Evolutionary conservation across 495 filamentous ascomycete genomes (phyloP), one percentile per base, ranked within the genome.

Genomic region (Podospora anserina): DNA sequence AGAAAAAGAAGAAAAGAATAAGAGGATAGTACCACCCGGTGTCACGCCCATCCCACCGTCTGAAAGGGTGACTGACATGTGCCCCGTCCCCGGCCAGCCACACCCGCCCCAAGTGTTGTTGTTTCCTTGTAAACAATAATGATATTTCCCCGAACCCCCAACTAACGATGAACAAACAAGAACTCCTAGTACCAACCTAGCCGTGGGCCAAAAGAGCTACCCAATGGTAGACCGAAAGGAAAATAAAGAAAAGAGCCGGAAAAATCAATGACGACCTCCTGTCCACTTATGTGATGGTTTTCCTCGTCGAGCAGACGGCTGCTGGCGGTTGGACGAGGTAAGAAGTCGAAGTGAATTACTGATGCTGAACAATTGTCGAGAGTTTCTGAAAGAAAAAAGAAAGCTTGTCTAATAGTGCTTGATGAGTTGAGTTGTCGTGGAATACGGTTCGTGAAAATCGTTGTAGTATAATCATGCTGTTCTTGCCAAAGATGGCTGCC

Each of bases 171-270:
- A 61, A 61, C 20, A 28, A 18, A 28, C 20, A 26, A 30, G 23
- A 62, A 62, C 60, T 62, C 60, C 59, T 34, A 20, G 60, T 30
- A 34, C 60, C 60, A 15, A 62, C 27, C 60, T n/a, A 20, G 18
- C 16, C 28, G 26, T 39, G 13, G 27, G 23, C 39, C 39, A 49
- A 49, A 49, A 49, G 39, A 49, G 9, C 39, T 64, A 44, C 30
- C 60, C 18, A 63, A 57, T 30, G 34, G 57, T 15, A 57, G 28
- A 63, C 60, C 19, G 19, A 56, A 63, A 63, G 19, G 49, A 63
- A 63, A 58, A 56, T 28, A 55, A 68, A 62, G 26, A 30, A 55
- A 68, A 62, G 26, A 30, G 60, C 34, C 2, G 5, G 26, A 66
- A 59, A 44, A 66, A 59, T 57, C 64, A 66, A 66, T 27, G 39